Evolutionary conservation across 2,329 filamentous ascomycete genomes (phyloP).

Genomic region (Mycosphaerella sp.): DNA sequence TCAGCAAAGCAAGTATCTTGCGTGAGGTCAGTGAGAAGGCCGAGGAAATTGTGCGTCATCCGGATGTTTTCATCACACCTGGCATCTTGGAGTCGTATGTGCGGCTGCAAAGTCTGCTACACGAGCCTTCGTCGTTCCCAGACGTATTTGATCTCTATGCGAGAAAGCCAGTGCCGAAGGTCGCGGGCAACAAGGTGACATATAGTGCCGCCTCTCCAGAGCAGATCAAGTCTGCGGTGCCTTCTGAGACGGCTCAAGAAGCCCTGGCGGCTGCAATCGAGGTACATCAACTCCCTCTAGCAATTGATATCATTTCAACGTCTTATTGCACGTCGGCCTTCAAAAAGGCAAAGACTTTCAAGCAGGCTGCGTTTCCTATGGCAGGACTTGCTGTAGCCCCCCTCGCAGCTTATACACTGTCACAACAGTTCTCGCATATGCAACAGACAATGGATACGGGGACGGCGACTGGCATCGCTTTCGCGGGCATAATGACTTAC

Average conservation of each 20-base stretch:
- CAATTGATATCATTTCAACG: constrained; percentile 67
- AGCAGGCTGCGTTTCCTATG: constrained; percentile 56
- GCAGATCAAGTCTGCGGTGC: constrained; percentile 61
- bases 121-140: constrained; percentile 69
- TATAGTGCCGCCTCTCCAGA: constrained; percentile 59
- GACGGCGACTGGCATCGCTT: constrained; percentile 69
- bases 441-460: constrained; percentile 72
- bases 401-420: constrained; percentile 62
- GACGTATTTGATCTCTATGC: constrained; percentile 76
- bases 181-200: constrained; percentile 45
- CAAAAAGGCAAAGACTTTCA: constrained; percentile 60
- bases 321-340: constrained; percentile 64
- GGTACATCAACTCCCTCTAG: constrained; percentile 68
- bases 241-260: constrained; percentile 60
- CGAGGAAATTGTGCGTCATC: constrained; percentile 65
- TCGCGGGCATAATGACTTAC: constrained; percentile 77
- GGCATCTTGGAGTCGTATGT: constrained; percentile 69
- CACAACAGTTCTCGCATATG: constrained; percentile 58
- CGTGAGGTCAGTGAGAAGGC: constrained; percentile 50
- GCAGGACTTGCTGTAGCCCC: constrained; percentile 54
- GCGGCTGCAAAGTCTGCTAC: constrained; percentile 65
- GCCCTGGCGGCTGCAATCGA: constrained; percentile 77
- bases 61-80: constrained; percentile 73
- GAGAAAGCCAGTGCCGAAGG: constrained; percentile 67
- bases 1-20: constrained; percentile 34